Evolutionary conservation across 371 early-diverging fungal species (phyloP), one percentile per base, ranked within the genome.

Genomic region (Apophysomyces variabilis): DNA sequence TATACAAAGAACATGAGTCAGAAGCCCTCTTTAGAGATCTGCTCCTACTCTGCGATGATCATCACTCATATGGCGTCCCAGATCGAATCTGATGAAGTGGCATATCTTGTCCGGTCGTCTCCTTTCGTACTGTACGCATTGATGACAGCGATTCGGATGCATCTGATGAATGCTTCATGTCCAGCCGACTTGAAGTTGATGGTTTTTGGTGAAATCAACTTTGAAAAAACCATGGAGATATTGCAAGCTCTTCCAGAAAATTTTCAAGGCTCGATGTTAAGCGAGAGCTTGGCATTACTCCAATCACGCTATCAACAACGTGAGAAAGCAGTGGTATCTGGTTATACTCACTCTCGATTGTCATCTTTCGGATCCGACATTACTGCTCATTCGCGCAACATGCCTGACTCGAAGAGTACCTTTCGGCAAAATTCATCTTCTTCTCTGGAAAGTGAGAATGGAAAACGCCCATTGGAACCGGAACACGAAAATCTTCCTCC

Each of bases 31-130:
- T 59, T 74, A 18, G 78, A 82, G 8, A 78, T 80, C 6, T 80
- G 77, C 38, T 63, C 75, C 5, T 66, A 68, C 58, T 73, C 83
- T 4, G 78, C 83, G 0, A 71, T 68, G 13, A 72, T 78, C 13
- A 74, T 80, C 9, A 83, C 79, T n/a, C 72, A 80, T 36, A 35
- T 64, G 11, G 70, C 66, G 8, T 64, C 39, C 43, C 63, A 66
- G 11, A 59, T 78, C 6, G 44, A 72, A 9, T 5, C 12, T 0
- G 56, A 65, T 8, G 78, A 78, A 4, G 57, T 73, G 11, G 58
- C 71, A 66, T 77, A 76, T 57, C 80, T 79, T 11, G 74, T 75
- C 12, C 74, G 77, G 8, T 67, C 75, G 39, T 73, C 84, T 6
- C 54, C 54, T 50, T 67, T 81, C 9, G 61, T 70, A 0, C 68